These are phyloP conservation scores for Afroboletus lepidellus DNA, from an alignment of 1,284 basidiomycete species.

Conservation along the genomic window DNA sequence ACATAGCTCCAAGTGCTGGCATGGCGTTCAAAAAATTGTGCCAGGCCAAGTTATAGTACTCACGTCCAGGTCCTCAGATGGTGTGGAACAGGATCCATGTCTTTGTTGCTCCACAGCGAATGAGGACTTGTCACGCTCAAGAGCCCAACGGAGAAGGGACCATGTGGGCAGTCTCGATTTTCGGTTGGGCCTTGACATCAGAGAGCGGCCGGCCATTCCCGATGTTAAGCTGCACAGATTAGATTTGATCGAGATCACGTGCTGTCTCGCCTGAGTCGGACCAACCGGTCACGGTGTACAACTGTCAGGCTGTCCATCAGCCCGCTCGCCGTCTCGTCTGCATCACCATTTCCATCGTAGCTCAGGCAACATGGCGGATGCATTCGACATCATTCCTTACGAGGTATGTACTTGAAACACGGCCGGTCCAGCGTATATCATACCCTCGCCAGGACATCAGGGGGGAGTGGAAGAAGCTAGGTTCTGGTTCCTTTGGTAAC, in stretches of 20 bases:
- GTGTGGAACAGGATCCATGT: slow-evolving; percentile 75
- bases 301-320: not conserved
- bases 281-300: slow-evolving; percentile 11
- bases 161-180: too few relatives aligned
- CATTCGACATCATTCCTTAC: slow-evolving; percentile 82
- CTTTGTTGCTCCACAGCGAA: slow-evolving; percentile 72
- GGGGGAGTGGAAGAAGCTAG: slow-evolving; percentile 85
- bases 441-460: slow-evolving; percentile 68
- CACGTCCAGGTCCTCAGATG: slow-evolving; percentile 58
- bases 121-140: not conserved
- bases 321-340: slow-evolving; percentile 1
- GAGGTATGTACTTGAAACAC: slow-evolving; percentile 47
- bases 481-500: slow-evolving; percentile 89
- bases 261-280: slow-evolving; percentile 16
- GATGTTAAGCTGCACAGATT: too few relatives aligned
- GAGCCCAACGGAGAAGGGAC: not conserved
- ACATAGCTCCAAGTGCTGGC: slow-evolving; percentile 31
- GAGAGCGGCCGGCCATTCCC: too few relatives aligned
- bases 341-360: not conserved
- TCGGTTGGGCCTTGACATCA: too few relatives aligned
- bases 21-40: not conserved
- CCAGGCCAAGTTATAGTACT: slow-evolving; percentile 7
- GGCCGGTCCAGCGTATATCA: slow-evolving; percentile 1
- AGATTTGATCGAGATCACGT: slow-evolving; percentile 24
- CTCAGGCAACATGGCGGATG: slow-evolving; percentile 43